Conservation (phyloP, 805 yeast species). For the Candida sakaeoensis region DNA sequence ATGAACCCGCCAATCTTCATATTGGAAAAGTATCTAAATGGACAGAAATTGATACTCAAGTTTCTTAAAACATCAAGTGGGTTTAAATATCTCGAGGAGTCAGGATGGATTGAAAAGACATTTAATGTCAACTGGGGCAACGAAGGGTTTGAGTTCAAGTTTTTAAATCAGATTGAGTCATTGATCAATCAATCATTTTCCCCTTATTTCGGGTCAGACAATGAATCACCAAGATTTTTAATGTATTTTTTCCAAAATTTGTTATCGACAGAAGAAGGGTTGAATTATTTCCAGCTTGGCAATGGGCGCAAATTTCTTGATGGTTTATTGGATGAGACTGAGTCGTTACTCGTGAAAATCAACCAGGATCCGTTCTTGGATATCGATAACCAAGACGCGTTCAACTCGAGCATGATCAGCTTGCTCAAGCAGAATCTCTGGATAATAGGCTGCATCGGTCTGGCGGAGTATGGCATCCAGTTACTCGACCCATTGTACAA, state of each 20-base stretch:
- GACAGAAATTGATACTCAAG: conserved; percentile 50
- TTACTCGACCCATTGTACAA: conserved; percentile 31
- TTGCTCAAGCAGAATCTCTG: conserved; percentile 73
- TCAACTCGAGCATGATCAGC: conserved; percentile 26
- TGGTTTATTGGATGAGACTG: conserved; percentile 23
- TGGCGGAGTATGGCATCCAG: conserved; percentile 64
- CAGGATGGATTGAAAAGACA: conserved; percentile 60
- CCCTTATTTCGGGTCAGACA: conserved; percentile 18
- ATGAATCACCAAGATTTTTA: background rate
- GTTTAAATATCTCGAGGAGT: conserved; percentile 55
- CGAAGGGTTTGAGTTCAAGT: conserved; percentile 55
- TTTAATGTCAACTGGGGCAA: too few species aligned
- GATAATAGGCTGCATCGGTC: conserved; percentile 83
- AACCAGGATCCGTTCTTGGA: conserved; percentile 18
- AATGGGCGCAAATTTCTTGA: conserved; percentile 44
- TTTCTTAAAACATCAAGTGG: conserved; percentile 68
- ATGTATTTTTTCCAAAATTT: conserved; percentile 70
- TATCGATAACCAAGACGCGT: conserved; percentile 21
- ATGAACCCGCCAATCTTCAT: conserved; percentile 52
- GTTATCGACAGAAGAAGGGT: conserved; percentile 78
- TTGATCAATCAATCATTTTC: conserved; percentile 22
- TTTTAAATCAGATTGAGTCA: conserved; percentile 47
- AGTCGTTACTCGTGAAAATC: conserved; percentile 6
- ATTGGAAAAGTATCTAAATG: conserved; percentile 22
- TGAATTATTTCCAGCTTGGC: conserved; percentile 46